Percentiles rank a stretch among this genome's conserved stretches.
phyloP scores from a whole-genome alignment of 2,329 filamentous ascomycete genomes.

The Fusarium globosum region DNA sequence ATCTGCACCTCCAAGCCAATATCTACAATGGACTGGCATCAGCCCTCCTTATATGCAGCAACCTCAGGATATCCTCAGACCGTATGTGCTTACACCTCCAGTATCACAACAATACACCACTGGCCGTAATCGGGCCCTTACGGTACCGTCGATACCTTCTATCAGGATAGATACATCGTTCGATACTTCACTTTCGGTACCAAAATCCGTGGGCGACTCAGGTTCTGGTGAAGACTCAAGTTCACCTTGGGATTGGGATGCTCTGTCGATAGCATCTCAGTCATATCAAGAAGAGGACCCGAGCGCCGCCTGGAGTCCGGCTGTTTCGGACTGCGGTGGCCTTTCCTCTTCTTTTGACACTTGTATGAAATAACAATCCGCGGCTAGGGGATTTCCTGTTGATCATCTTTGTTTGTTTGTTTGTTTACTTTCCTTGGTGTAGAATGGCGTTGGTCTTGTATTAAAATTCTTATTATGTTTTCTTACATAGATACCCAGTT shows the following conservation, averaged over 20 bases:
- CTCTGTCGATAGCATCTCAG: conserved; percentile 16
- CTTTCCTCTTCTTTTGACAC: conserved; percentile 21
- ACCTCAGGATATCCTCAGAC: neutral
- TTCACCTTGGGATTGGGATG: conserved; percentile 34
- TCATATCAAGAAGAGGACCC: conserved; percentile 30
- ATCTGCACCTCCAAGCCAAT: conserved; percentile 30
- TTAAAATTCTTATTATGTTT: neutral
- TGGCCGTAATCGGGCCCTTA: conserved; percentile 10
- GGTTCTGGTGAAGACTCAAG: conserved; percentile 31
- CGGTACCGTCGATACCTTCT: conserved; percentile 14
- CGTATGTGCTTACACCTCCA: conserved; percentile 3
- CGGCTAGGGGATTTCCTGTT: neutral
- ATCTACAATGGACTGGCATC: conserved; percentile 1
- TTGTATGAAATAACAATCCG: conserved; percentile 17
- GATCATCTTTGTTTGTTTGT: neutral
- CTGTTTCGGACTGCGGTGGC: conserved; percentile 17
- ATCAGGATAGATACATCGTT: conserved; percentile 28
- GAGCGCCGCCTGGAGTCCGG: conserved; percentile 18
- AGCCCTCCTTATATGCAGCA: conserved; percentile 9
- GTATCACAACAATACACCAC: conserved; percentile 1
- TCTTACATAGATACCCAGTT: conserved; percentile 5
- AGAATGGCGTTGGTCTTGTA: conserved; percentile 3
- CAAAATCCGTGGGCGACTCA: conserved; percentile 15
- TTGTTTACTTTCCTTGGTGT: neutral
- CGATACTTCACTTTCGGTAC: neutral